These are phyloP conservation scores for Calonectria pauciramosa DNA, from an alignment of 2,329 filamentous ascomycete genomes.

Conservation along the genomic window DNA sequence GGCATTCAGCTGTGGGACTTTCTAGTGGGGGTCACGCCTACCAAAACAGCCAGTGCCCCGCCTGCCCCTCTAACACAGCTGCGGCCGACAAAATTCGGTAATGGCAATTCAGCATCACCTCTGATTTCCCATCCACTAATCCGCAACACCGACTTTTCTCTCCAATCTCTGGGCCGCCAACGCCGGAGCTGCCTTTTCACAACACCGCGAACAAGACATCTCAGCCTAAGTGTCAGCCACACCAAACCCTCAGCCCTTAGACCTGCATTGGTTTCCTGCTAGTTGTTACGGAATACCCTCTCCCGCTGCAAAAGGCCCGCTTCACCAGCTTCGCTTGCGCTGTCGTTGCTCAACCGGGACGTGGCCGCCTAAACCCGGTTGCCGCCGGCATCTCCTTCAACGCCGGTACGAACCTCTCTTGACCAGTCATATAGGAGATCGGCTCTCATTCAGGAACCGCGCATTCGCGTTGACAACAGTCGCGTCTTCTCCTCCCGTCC, in stretches of 20 bases:
- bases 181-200: background rate
- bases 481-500: background rate
- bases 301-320: conserved; percentile 9
- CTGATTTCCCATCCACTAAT: background rate
- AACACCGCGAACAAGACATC: background rate
- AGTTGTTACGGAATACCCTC: background rate
- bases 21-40: background rate
- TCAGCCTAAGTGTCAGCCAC: conserved; percentile 5
- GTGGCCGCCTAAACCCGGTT: conserved; percentile 21
- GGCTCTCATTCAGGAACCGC: conserved; percentile 17
- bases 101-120: background rate
- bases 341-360: conserved; percentile 7
- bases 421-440: conserved; percentile 17
- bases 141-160: background rate
- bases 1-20: background rate
- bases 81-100: conserved; percentile 3
- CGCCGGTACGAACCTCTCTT: conserved; percentile 5
- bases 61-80: background rate
- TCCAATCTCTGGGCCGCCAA: background rate
- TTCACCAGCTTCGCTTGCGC: conserved; percentile 12
- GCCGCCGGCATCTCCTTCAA: conserved; percentile 31
- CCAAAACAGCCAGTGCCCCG: background rate
- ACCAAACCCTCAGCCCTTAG: background rate
- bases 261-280: conserved; percentile 15
- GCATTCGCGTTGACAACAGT: background rate